A percentile compares a stretch with the other conserved stretches of the same genome.
These are phyloP conservation scores for Diplodia scrobiculata DNA, from an alignment of 2,329 filamentous ascomycete genomes.

Conservation along the genomic window DNA sequence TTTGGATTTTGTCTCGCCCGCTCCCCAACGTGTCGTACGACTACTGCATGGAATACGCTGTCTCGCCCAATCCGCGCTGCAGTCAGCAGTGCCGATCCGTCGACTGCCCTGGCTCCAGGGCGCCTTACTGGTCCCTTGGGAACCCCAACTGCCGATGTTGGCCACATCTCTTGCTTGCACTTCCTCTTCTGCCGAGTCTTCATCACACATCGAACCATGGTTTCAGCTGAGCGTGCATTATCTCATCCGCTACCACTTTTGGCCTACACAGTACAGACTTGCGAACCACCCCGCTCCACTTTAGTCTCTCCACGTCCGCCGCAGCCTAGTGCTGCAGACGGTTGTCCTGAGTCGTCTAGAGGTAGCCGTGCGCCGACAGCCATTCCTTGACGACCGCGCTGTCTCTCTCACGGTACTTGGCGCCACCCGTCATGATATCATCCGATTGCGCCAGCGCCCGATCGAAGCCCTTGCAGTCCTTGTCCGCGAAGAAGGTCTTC, in stretches of 20 bases:
- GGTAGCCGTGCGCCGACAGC: conserved; percentile 66
- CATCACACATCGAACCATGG: conserved; percentile 12
- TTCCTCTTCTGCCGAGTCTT: background rate
- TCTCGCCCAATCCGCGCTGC: background rate
- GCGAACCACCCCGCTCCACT: background rate
- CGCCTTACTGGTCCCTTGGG: background rate
- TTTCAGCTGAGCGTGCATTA: background rate
- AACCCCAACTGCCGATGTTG: conserved; percentile 1
- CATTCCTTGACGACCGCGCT: conserved; percentile 73
- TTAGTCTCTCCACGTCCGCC: conserved; percentile 22
- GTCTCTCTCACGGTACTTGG: conserved; percentile 80
- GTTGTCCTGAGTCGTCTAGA: conserved; percentile 6
- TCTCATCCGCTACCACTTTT: conserved; percentile 1
- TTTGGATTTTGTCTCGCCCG: background rate
- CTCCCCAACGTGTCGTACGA: conserved; percentile 14
- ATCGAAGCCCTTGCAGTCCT: conserved; percentile 84
- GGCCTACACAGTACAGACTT: background rate
- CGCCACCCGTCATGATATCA: conserved; percentile 82
- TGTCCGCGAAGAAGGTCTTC: conserved; percentile 77
- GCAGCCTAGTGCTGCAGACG: background rate
- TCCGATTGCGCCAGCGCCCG: conserved; percentile 81
- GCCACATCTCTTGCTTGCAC: background rate
- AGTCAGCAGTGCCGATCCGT: conserved; percentile 4
- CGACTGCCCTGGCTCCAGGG: background rate
- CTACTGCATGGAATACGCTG: background rate